Percentiles rank a stretch among this genome's conserved stretches.
These are phyloP conservation scores for Aureobasidium lini DNA, from an alignment of 2,329 filamentous ascomycete species.

Conservation along the genomic window DNA sequence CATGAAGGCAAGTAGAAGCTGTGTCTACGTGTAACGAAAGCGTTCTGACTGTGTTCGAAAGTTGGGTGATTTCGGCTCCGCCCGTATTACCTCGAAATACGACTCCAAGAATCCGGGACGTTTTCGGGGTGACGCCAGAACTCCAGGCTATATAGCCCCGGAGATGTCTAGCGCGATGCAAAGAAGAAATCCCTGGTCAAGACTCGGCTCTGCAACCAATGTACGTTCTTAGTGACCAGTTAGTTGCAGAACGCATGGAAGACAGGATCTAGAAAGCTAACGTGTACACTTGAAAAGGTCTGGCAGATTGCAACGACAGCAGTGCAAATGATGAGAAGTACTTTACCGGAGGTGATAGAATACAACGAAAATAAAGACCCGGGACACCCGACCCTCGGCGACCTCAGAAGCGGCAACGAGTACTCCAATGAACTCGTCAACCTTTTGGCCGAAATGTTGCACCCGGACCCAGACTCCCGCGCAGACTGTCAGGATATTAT, in stretches of 20 bases:
- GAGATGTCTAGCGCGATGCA: background rate
- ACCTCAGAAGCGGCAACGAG: background rate
- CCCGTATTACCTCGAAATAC: background rate
- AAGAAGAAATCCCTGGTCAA: background rate
- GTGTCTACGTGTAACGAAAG: background rate
- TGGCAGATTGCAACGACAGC: background rate
- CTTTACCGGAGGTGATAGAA: background rate
- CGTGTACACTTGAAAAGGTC: background rate
- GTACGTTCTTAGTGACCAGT: background rate
- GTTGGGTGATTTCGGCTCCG: conserved; percentile 9
- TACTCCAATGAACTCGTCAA: no score
- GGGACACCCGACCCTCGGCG: background rate
- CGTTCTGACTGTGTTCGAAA: background rate
- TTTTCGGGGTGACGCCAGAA: background rate
- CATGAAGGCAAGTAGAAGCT: background rate
- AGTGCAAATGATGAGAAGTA: background rate
- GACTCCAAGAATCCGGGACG: background rate
- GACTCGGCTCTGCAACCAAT: background rate
- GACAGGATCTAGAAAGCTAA: background rate
- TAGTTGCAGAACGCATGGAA: background rate
- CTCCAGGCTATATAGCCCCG: background rate
- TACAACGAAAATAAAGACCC: background rate
- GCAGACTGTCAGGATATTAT: no score
- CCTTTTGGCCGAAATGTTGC: no score
- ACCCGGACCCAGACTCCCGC: no score